Base-by-base conservation (phyloP, 2,329 filamentous ascomycete species). In the Ceratocystis destructans region DNA sequence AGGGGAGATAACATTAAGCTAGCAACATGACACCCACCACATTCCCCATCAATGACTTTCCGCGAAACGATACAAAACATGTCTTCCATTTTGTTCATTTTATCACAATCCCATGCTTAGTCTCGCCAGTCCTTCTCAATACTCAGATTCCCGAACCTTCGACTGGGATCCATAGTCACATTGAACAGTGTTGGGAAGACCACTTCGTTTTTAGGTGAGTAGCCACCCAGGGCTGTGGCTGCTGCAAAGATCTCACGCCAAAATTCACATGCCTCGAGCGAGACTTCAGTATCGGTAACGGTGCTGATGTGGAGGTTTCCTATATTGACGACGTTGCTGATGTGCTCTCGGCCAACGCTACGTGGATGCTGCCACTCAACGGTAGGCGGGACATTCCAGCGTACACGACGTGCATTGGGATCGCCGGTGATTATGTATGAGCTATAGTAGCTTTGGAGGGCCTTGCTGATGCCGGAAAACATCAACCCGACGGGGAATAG, bases 391-490 rank as follows among this genome's bases (percentile, higher is more conserved):
- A 77, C n/a, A 37, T 74, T 74, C 33, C 70, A 69, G 5, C 69
- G 65, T 41, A 72, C 71, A 1, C 73, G 70, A 28, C 71, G 72
- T 0, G 70, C 75, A 68, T 78, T 78, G 10, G 77, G 77, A 66
- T 78, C 72, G 0, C 77, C 77, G 1, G 71, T 72, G 17, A 73
- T 71, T n/a, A 73, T 73, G 68, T 77, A 78, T 12, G 73, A 76
- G 3, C 75, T 72, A 12, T 78, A 70, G 67, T 79, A 78, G 65
- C 73, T 74, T 70, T 79, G 76, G 70, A 76, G 72, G 1, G 72
- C 74, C 10, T 72, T 72, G 62, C 73, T 73, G 59, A 78, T 71
- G 8, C 74, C 73, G 4, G 71, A 69, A 61, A 75, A 71, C 12
- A 76, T 62, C 10, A 74, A 68, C 20, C 73, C 73, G 1, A 75